Conservation (phyloP, 2,329 filamentous ascomycete species). For the Monilinia aucupariae region DNA sequence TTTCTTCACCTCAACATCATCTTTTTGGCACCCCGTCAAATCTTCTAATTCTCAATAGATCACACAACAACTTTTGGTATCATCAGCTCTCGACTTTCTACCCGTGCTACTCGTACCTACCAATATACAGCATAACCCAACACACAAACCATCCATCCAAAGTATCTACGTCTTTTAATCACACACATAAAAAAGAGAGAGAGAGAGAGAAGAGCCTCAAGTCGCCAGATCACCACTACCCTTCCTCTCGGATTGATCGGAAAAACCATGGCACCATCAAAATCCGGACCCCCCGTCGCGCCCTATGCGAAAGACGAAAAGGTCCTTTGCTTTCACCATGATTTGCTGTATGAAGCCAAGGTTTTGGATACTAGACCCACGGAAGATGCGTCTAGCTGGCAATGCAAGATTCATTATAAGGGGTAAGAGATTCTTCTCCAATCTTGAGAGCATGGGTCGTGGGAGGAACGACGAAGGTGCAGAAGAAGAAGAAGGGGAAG, state of each 20-base stretch:
- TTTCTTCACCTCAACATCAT: neutral
- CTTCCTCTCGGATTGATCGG: neutral
- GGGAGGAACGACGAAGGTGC: too few relatives aligned
- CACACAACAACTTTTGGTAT: neutral
- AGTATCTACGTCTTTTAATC: neutral
- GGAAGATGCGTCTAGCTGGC: constrained; percentile 62
- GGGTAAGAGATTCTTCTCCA: constrained; percentile 35
- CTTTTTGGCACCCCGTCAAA: neutral
- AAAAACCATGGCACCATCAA: constrained; percentile 33
- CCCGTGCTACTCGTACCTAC: too few relatives aligned
- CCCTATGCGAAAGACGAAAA: constrained; percentile 70
- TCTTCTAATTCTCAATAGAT: neutral
- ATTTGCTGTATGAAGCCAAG: constrained; percentile 96
- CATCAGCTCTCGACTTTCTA: neutral
- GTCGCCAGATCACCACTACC: neutral
- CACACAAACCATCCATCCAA: neutral
- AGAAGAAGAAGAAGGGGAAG: too few relatives aligned
- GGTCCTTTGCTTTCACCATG: constrained; percentile 94
- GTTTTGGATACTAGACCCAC: constrained; percentile 70
- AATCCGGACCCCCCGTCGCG: constrained; percentile 26
- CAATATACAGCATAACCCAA: too few relatives aligned
- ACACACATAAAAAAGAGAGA: neutral
- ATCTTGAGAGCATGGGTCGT: neutral
- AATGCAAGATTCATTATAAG: constrained; percentile 97
- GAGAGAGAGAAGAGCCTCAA: neutral